A percentile compares a stretch with the other conserved stretches of the same genome.
phyloP scores from a whole-genome alignment of 2,329 filamentous ascomycete genomes.

The Talaromyces sp. region DNA sequence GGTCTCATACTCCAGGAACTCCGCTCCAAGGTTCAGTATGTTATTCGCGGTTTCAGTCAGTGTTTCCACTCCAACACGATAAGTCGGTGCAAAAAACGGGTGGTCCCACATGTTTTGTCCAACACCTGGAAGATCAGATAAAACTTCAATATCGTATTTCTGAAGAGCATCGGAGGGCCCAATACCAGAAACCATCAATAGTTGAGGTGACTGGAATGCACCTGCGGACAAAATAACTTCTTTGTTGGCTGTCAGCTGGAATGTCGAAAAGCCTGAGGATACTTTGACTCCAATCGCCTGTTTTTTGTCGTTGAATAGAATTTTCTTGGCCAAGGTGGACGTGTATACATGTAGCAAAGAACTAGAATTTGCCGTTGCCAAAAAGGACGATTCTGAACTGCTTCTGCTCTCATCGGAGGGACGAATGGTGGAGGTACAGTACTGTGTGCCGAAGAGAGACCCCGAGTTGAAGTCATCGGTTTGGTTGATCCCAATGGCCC shows the following conservation, averaged over 20 bases:
- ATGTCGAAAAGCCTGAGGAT: slow-evolving; percentile 17
- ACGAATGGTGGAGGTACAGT: slow-evolving; percentile 25
- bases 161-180: slow-evolving; percentile 9
- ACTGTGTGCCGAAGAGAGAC: slow-evolving; percentile 17
- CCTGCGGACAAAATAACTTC: slow-evolving; percentile 15
- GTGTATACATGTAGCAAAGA: slow-evolving; percentile 27
- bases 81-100: not conserved
- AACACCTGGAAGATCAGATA: slow-evolving; percentile 12
- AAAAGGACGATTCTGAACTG: slow-evolving; percentile 21
- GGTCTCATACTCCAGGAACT: not conserved
- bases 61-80: slow-evolving; percentile 15
- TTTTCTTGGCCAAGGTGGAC: slow-evolving; percentile 26
- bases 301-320: slow-evolving; percentile 28
- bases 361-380: slow-evolving; percentile 18
- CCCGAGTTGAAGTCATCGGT: slow-evolving; percentile 24
- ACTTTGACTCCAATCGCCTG: slow-evolving; percentile 21
- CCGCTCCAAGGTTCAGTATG: slow-evolving; percentile 14
- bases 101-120: slow-evolving; percentile 14
- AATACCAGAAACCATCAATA: slow-evolving; percentile 16
- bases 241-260: slow-evolving; percentile 18
- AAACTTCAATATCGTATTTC: slow-evolving; percentile 2
- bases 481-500: slow-evolving; percentile 21
- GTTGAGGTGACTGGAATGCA: slow-evolving; percentile 12
- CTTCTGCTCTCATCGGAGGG: slow-evolving; percentile 16
- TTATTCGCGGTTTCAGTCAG: slow-evolving; percentile 18